Evolutionary conservation across 768 basidiomycete species (phyloP).

Genomic region (Auricularia sp.): DNA sequence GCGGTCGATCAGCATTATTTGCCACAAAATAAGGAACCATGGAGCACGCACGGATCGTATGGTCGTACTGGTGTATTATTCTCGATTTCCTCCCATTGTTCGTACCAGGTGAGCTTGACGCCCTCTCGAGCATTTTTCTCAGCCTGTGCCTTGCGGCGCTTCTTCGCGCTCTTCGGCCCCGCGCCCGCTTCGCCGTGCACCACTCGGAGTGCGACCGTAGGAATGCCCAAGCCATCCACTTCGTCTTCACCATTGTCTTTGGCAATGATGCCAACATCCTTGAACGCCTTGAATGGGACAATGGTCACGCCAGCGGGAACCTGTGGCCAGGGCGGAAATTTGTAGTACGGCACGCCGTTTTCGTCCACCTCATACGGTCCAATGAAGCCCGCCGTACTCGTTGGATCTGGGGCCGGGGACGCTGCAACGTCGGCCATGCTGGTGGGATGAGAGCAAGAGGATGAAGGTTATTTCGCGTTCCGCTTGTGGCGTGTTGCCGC

Average conservation of each 20-base stretch:
- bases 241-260: constrained; percentile 39
- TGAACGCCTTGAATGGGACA: constrained; percentile 48
- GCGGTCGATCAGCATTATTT: neutral
- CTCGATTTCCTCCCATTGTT: neutral
- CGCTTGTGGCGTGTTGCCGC: too few relatives aligned
- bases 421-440: too few relatives aligned
- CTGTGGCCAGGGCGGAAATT: constrained; percentile 40
- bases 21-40: neutral
- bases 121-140: neutral
- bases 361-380: constrained; percentile 6
- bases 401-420: too few relatives aligned
- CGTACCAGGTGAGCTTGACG: neutral
- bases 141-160: neutral
- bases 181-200: constrained; percentile 29
- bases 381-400: neutral
- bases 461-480: too few relatives aligned
- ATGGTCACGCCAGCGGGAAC: constrained; percentile 38
- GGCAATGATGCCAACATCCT: constrained; percentile 46
- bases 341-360: constrained; percentile 16
- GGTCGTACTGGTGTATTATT: neutral
- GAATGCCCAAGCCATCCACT: constrained; percentile 56
- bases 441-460: too few relatives aligned
- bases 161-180: neutral
- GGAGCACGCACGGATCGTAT: neutral
- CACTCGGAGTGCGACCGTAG: constrained; percentile 45